Base-by-base conservation (phyloP, 371 early-diverging fungal species). In the Haplosporangium sp. region DNA sequence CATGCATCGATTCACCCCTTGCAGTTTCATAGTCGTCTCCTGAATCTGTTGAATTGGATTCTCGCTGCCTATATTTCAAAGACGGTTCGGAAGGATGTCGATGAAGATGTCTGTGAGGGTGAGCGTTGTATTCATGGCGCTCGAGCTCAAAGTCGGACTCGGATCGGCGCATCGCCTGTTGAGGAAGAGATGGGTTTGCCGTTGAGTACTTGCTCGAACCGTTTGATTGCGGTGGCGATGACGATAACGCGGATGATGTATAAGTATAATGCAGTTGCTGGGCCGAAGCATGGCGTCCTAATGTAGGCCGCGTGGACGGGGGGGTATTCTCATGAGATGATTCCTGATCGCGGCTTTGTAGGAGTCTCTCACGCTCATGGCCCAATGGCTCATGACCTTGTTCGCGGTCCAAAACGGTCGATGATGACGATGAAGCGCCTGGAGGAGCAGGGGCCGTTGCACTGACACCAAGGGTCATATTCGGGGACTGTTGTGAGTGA, bases 71-170 rank as follows among this genome's bases (percentile, higher is more conserved):
- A 3, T 36, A 29, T 20, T 51, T 56, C 13, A 73, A 16, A 8
- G 59, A 62, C 0, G 67, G 51, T 14, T 66, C 73, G 10, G 73
- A 72, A 13, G 62, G 67, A 29, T 66, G 73, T 10, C 64, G 72
- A 51, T 61, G 67, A 5, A 72, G 38, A 5, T 40, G 48, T n/a
- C 57, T 23, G 9, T 43, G 43, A 1, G n/a, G 55, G 29, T 29
- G 29, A 12, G 5, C 14, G 18, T 46, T 43, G 55, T 18, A 21
- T 23, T 55, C 62, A 13, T 48, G 46, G 16, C 43, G 21, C 9
- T 64, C 71, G 14, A 29, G 29, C 37, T 62, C 58, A 45, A 52
- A 41, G 20, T 69, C 59, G 1, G 58, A 63, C n/a, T 69, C 63
- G 11, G 59, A 38, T 37, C 57, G 46, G 23, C 42, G 46, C 55